Conservation (phyloP, 1,284 basidiomycete species). For the Termitomyces sp. region DNA sequence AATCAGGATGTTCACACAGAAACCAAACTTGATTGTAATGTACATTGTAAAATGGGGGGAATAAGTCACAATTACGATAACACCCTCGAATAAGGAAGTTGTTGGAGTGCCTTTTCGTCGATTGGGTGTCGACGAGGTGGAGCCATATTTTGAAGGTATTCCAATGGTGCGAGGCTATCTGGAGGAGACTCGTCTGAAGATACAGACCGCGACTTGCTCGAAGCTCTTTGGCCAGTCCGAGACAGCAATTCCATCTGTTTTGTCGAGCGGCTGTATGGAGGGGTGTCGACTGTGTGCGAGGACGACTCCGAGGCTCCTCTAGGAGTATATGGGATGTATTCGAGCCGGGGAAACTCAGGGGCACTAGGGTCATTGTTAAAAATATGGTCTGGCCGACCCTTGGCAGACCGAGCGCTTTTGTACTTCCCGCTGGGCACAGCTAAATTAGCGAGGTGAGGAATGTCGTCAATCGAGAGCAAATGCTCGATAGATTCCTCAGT, state of each 20-base stretch:
- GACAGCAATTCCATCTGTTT: constrained; percentile 13
- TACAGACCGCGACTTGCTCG: constrained; percentile 25
- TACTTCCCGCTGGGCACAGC: constrained; percentile 63
- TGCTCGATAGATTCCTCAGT: constrained; percentile 60
- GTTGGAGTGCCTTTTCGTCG: constrained; percentile 53
- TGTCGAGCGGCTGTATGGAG: constrained; percentile 23
- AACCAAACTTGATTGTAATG: not conserved
- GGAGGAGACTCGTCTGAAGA: constrained; percentile 27
- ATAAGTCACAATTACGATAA: constrained; percentile 15
- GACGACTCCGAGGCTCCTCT: constrained; percentile 25
- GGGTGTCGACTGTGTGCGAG: constrained; percentile 16
- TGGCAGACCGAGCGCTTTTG: constrained; percentile 60
- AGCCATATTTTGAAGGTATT: constrained; percentile 45
- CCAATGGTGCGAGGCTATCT: constrained; percentile 46
- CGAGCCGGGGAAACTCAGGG: constrained; percentile 33
- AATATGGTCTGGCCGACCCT: constrained; percentile 47
- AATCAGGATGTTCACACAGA: not conserved
- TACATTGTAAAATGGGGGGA: not conserved
- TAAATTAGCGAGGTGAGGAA: constrained; percentile 50
- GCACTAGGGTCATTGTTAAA: constrained; percentile 39
- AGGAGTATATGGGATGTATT: constrained; percentile 39
- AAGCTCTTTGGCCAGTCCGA: constrained; percentile 13
- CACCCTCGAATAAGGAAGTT: constrained; percentile 30
- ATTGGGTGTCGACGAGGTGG: constrained; percentile 47
- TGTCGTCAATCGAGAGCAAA: constrained; percentile 58